Base-by-base conservation (phyloP, 2,329 filamentous ascomycete genomes). In the Immersiporthe knoxdaviesiana region DNA sequence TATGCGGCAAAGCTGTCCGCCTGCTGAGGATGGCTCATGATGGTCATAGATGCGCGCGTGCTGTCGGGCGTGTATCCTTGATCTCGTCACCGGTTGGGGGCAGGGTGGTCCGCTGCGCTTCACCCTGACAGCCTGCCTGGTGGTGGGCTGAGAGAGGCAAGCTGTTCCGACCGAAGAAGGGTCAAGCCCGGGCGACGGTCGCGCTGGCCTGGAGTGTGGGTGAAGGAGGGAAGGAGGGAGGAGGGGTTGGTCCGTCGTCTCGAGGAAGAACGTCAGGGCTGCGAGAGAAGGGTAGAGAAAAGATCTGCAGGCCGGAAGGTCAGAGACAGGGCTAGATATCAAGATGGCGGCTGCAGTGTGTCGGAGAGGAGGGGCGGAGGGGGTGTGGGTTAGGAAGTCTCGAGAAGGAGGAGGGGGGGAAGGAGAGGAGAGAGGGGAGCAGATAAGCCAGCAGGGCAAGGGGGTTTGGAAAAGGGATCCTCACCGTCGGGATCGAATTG, bases 21-120 rank as follows among this genome's bases (percentile, higher is more conserved):
- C 61, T 71, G 69, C 64, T 71, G 69, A 37, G 69, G 64, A 27
- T 71, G 69, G 60, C 64, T 67, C 69, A 71, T 71, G 67, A 69
- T 71, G 41, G 64, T 69, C 67, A 69, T 71, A 59, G 68, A 66
- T 64, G 67, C 66, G 30, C 37, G 30, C 30, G 44, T 54, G 50
- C 62, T 35, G 37, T 8, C 30, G 59, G 58, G 50, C 62, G 68
- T 63, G 56, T 59, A 4, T 47, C 47, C 61, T 32, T 27, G 54
- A 61, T 21, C 3, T 50, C 16, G 63, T 32, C 54, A 44, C 59
- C 30, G 37, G 60, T 12, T 50, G 21, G 6, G 37, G 35, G 35
- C 35, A 39, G n/a, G n/a, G 3, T 24, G 39, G 12, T 35, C 14
- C 24, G 10, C 18, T 12, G 41, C 35, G 35, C 35, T 41, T 61